These are phyloP conservation scores for Erysiphe pulchra DNA, from an alignment of 2,329 filamentous ascomycete genomes.

Conservation along the genomic window DNA sequence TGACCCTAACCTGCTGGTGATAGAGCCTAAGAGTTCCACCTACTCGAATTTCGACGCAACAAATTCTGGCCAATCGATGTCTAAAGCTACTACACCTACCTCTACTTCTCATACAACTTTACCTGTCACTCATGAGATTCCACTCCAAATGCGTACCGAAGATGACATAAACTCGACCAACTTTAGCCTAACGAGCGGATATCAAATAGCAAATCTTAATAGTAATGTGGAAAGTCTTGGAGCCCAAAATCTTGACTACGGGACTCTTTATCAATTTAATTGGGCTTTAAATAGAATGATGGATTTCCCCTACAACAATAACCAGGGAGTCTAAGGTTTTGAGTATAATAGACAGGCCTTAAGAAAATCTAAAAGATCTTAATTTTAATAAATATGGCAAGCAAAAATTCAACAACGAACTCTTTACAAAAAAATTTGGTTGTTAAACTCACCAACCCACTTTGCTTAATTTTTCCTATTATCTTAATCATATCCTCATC, in stretches of 20 bases:
- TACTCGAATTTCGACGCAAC: constrained; percentile 58
- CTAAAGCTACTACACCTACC: neutral
- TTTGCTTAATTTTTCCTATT: too few relatives aligned
- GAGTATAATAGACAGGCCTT: neutral
- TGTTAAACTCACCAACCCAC: too few relatives aligned
- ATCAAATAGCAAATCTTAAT: neutral
- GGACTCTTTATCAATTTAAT: constrained; percentile 78
- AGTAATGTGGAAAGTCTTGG: constrained; percentile 14
- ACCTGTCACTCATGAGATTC: constrained; percentile 15
- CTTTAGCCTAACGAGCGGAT: neutral
- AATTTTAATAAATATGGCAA: too few relatives aligned
- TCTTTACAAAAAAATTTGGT: too few relatives aligned
- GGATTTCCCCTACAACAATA: constrained; percentile 49
- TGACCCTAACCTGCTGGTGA: neutral
- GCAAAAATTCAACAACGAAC: too few relatives aligned
- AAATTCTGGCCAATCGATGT: constrained; percentile 23
- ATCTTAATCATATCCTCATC: too few relatives aligned
- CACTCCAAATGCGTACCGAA: constrained; percentile 36
- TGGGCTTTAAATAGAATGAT: constrained; percentile 80
- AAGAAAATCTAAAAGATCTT: too few relatives aligned
- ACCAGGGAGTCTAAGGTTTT: constrained; percentile 16
- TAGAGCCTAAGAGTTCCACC: constrained; percentile 45
- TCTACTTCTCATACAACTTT: neutral
- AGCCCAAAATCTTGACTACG: constrained; percentile 46
- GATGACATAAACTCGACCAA: neutral